These are phyloP conservation scores for Stentor roeselii DNA, from an alignment of 73 alveolate species.

Conservation along the genomic window DNA sequence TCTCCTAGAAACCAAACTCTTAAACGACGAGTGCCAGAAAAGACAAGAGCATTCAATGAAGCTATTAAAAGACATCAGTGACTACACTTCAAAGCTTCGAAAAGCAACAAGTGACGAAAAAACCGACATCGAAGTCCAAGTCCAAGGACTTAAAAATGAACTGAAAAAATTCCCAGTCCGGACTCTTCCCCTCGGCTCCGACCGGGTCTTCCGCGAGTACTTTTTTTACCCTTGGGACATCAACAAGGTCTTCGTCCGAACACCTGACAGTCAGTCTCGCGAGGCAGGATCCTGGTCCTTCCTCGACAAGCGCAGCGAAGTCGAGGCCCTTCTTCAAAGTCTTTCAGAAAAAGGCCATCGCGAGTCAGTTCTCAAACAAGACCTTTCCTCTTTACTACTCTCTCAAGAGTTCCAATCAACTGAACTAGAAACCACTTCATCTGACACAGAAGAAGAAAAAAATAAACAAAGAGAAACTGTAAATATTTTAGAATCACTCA, in stretches of 20 bases:
- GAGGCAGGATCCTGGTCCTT: background rate
- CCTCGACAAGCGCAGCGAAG: background rate
- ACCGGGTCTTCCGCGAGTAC: background rate
- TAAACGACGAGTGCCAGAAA: background rate
- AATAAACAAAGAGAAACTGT: background rate
- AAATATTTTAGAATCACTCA: background rate
- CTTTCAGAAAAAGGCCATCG: constrained; percentile 9
- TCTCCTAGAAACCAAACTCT: background rate
- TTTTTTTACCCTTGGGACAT: constrained; percentile 5
- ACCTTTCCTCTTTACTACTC: background rate
- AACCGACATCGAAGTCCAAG: background rate
- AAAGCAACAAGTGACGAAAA: background rate
- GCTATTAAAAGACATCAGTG: background rate
- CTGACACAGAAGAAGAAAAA: background rate
- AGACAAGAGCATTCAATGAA: background rate
- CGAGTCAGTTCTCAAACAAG: background rate
- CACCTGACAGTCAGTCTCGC: background rate
- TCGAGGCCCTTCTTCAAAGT: background rate
- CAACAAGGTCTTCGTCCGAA: background rate
- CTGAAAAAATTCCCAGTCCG: background rate
- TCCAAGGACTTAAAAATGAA: background rate
- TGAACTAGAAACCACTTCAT: background rate
- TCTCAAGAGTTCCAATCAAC: background rate
- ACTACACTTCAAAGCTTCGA: background rate
- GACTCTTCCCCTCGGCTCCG: background rate